phyloP scores from a whole-genome alignment of 1,284 basidiomycete species.

The Heterobasidion irregulare region DNA sequence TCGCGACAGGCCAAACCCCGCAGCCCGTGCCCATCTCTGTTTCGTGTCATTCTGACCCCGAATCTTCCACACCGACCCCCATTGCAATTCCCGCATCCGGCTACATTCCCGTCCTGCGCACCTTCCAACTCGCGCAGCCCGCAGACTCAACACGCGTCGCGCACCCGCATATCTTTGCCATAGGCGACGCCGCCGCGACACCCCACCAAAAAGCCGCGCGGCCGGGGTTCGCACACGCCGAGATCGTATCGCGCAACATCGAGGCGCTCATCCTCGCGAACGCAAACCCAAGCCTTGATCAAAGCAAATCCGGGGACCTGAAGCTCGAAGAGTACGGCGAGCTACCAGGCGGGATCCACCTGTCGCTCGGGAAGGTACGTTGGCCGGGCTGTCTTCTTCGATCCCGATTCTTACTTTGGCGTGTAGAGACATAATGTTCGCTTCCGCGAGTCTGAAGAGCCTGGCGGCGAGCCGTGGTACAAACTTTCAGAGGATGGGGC shows the following conservation, averaged over 20 bases:
- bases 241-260: constrained; percentile 20
- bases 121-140: constrained; percentile 23
- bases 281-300: not conserved
- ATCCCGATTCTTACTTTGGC: not conserved
- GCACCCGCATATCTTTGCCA: constrained; percentile 29
- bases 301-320: not conserved
- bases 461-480: constrained; percentile 4
- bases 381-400: not conserved
- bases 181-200: constrained; percentile 38
- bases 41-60: constrained; percentile 11
- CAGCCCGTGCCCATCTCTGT: constrained; percentile 24
- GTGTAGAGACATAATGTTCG: constrained; percentile 6
- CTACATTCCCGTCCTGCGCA: constrained; percentile 24
- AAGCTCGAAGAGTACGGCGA: constrained; percentile 4
- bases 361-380: constrained; percentile 11
- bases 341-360: constrained; percentile 6
- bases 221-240: constrained; percentile 16
- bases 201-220: constrained; percentile 33
- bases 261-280: constrained; percentile 12
- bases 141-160: constrained; percentile 18
- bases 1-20: constrained; percentile 31
- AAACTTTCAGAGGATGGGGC: constrained; percentile 5
- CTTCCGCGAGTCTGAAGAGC: constrained; percentile 4
- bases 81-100: constrained; percentile 18
- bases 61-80: not conserved